Percentiles rank a stretch among this genome's conserved stretches.
Evolutionary conservation across 345 rosid genomes (phyloP).

Genomic region (Jatropha curcas): DNA sequence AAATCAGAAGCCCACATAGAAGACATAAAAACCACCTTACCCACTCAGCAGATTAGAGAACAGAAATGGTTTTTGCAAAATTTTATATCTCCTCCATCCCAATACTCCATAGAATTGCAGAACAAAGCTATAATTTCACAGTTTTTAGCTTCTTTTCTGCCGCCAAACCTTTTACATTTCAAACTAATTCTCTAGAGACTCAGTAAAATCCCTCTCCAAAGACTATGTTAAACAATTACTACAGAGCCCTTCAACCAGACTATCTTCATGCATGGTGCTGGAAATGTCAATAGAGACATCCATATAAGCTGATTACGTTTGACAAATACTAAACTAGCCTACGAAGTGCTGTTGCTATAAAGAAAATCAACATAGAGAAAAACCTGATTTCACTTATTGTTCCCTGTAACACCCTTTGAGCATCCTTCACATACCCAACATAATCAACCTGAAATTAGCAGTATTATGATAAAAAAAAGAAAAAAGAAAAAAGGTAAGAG

Average conservation of each 20-base stretch:
- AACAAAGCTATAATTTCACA: not conserved
- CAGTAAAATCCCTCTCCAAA: not conserved
- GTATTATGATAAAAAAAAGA: constrained; percentile 3
- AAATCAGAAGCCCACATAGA: not conserved
- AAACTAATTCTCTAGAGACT: not conserved
- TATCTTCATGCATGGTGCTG: not conserved
- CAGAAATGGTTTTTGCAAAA: constrained; percentile 9
- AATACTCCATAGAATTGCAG: not conserved
- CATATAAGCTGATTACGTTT: not conserved
- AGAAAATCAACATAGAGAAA: constrained; percentile 10
- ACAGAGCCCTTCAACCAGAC: not conserved
- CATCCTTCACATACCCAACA: constrained; percentile 70
- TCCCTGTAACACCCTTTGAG: constrained; percentile 69
- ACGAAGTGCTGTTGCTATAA: not conserved
- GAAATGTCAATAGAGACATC: not conserved
- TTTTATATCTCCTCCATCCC: not conserved
- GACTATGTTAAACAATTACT: not conserved
- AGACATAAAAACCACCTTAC: not conserved
- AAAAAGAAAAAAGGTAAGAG: constrained; percentile 9
- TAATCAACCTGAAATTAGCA: constrained; percentile 67
- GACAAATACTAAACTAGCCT: not conserved
- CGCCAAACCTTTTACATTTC: not conserved
- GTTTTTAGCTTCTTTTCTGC: not conserved
- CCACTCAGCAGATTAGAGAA: not conserved
- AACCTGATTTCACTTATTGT: constrained; percentile 80